These are phyloP conservation scores for Pyrenophora tritici-repentis DNA, from an alignment of 2,329 filamentous ascomycete genomes.

Conservation along the genomic window DNA sequence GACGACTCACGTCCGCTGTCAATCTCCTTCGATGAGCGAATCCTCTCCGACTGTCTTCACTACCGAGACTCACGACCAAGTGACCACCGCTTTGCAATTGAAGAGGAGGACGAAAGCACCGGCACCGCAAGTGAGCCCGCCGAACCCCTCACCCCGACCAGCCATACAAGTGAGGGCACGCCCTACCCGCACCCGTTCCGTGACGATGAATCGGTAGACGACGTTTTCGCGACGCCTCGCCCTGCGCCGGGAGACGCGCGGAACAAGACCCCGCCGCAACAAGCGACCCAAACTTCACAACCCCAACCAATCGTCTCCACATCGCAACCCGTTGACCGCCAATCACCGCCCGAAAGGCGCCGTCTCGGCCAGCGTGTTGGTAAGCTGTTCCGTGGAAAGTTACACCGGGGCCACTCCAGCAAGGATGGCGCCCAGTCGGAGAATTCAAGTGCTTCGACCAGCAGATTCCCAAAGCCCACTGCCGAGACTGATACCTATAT, in stretches of 20 bases:
- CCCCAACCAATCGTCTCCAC: background rate
- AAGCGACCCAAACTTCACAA: conserved; percentile 1
- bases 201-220: conserved; percentile 32
- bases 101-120: conserved; percentile 48
- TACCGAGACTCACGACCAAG: conserved; percentile 36
- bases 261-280: conserved; percentile 8
- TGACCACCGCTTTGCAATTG: conserved; percentile 38
- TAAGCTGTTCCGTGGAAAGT: conserved; percentile 40
- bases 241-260: conserved; percentile 11
- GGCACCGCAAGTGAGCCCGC: conserved; percentile 47
- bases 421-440: conserved; percentile 14
- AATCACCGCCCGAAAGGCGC: conserved; percentile 31
- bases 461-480: conserved; percentile 7
- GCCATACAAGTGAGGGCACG: conserved; percentile 39
- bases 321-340: conserved; percentile 9
- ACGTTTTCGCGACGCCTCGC: conserved; percentile 24
- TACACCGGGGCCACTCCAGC: conserved; percentile 9
- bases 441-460: conserved; percentile 1
- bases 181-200: conserved; percentile 38
- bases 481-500: conserved; percentile 23
- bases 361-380: conserved; percentile 40
- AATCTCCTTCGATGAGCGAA: conserved; percentile 27
- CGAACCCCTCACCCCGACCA: conserved; percentile 48
- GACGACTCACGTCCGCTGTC: conserved; percentile 22
- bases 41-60: conserved; percentile 26